Percentiles rank a stretch among this genome's conserved stretches.
These are phyloP conservation scores for Ganoderma sp. DNA, from an alignment of 1,284 basidiomycete species.

Conservation along the genomic window DNA sequence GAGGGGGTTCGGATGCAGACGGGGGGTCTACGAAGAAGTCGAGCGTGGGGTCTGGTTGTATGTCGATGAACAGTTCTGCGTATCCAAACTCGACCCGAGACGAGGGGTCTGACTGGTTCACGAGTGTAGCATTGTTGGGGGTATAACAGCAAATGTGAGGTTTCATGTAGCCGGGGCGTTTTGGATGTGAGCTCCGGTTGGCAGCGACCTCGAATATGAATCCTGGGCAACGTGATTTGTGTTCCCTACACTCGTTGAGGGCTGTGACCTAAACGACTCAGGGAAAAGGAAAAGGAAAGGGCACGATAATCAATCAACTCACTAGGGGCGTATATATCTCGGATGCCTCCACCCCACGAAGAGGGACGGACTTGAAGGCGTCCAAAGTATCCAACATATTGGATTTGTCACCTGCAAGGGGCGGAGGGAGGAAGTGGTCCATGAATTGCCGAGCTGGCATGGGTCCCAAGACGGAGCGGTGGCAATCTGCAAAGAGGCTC, in stretches of 20 bases:
- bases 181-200: background rate
- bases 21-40: constrained; percentile 24
- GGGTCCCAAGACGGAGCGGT: constrained; percentile 7
- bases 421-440: background rate
- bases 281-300: background rate
- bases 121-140: background rate
- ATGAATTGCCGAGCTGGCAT: constrained; percentile 12
- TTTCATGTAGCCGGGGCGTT: constrained; percentile 7
- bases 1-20: too few species aligned
- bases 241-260: constrained; percentile 9
- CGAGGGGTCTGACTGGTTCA: background rate
- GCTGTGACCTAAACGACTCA: background rate
- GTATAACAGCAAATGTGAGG: constrained; percentile 23
- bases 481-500: background rate
- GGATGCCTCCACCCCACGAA: background rate
- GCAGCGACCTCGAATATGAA: constrained; percentile 18
- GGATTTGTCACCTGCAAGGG: background rate
- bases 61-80: constrained; percentile 23
- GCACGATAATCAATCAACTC: background rate
- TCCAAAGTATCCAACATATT: background rate
- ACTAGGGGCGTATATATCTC: constrained; percentile 14
- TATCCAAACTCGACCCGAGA: constrained; percentile 20
- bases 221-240: constrained; percentile 19
- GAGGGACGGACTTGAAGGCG: constrained; percentile 9
- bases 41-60: background rate